Evolutionary conservation across 139 green algal genomes (phyloP), one percentile per base, ranked within the genome.

Genomic region (Desmodesmus armatus): DNA sequence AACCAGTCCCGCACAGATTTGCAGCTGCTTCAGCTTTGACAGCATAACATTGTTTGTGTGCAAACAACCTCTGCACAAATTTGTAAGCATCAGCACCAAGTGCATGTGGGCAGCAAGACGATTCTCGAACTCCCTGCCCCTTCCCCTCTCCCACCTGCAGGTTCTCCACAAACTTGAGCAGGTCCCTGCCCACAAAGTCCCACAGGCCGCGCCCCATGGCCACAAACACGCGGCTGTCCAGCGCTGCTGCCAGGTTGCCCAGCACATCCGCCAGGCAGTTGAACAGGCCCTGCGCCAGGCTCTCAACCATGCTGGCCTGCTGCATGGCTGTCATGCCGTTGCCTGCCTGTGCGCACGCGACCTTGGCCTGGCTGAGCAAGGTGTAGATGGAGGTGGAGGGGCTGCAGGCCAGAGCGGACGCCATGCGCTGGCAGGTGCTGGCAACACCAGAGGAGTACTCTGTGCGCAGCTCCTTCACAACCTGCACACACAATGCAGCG

Each of bases 401-500:
- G 5, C 23, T 49, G 37, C 53, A 47, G 19, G 82, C 69, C 37
- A 94, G 80, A 7, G 66, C 72, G 19, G 81, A 44, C n/a, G 84
- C 67, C 88, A 94, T 85, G 9, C 91, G 85, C 51, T 87, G 66
- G 47, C 86, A 87, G 66, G 66, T 87, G 39, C 47, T 55, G 13
- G 86, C 66, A 2, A 93, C 88, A 2, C 78, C 89, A 13, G 85
- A 65, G 0, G 88, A 82, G 81, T 93, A 94, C 74, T 90, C 89
- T 15, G 87, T 94, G 73, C 91, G 87, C 66, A 93, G 72, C 83
- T 94, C 91, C 77, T 92, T 92, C 29, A 94, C 91, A 13, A 91
- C 84, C 76, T 82, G 76, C 49, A 79, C 7, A 29, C 60, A 3
- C n/a, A n/a, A n/a, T 19, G 4, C 60, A 37, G 21, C 60, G 37